Evolutionary conservation across 352 stramenopile species (phyloP).

Genomic region (Globisporangium barbulae): DNA sequence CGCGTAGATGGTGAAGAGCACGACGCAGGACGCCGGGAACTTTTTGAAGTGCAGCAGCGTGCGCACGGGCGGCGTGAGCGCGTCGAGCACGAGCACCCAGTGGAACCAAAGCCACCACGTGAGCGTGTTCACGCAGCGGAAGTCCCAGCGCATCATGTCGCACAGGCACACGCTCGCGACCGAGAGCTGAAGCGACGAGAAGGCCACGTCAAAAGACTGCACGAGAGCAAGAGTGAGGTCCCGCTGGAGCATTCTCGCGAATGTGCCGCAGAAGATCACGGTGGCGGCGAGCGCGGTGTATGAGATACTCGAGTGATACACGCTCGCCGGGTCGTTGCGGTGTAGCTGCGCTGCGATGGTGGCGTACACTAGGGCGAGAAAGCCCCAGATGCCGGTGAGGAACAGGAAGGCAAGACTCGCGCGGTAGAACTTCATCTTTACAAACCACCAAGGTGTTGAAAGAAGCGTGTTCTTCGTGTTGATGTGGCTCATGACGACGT

Average conservation of each 20-base stretch:
- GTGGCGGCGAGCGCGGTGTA: slow-evolving; percentile 16
- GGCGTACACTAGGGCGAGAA: slow-evolving; percentile 7
- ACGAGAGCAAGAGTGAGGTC: slow-evolving; percentile 19
- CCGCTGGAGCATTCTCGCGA: slow-evolving; percentile 20
- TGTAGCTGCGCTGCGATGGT: slow-evolving; percentile 18
- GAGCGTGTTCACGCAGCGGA: slow-evolving; percentile 27
- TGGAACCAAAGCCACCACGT: slow-evolving; percentile 52
- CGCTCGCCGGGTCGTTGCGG: not conserved
- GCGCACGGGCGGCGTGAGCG: slow-evolving; percentile 32
- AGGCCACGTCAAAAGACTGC: slow-evolving; percentile 23
- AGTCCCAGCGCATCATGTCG: slow-evolving; percentile 33
- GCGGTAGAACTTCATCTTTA: not conserved
- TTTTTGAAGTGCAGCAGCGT: slow-evolving; percentile 24
- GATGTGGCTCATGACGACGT: slow-evolving; percentile 9
- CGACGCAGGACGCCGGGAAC: slow-evolving; percentile 14
- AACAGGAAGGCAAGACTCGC: slow-evolving; percentile 11
- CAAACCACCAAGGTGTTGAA: not conserved
- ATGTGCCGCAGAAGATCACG: slow-evolving; percentile 12
- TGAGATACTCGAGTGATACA: slow-evolving; percentile 3
- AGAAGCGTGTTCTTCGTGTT: slow-evolving; percentile 18
- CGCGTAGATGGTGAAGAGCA: slow-evolving; percentile 25
- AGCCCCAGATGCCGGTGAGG: slow-evolving; percentile 14
- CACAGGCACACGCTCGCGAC: slow-evolving; percentile 20
- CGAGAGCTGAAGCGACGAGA: slow-evolving; percentile 25
- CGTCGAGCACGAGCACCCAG: slow-evolving; percentile 41